phyloP scores from a whole-genome alignment of 192 early-diverging fungal genomes.

The Geranomyces michiganensis region DNA sequence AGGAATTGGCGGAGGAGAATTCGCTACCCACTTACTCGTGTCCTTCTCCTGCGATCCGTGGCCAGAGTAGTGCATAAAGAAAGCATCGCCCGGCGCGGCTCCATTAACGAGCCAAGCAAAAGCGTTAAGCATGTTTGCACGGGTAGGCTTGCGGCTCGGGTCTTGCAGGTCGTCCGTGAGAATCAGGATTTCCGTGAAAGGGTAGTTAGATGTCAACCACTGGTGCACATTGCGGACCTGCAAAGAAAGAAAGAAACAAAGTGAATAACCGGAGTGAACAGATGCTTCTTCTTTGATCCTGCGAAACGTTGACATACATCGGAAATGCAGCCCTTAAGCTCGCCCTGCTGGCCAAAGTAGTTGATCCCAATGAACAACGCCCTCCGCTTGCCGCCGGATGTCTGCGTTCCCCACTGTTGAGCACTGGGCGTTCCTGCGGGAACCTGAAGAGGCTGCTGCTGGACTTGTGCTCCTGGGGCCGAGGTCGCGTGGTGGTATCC shows the following conservation, averaged over 20 bases:
- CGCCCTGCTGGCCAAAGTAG: constrained; percentile 39
- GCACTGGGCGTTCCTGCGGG: constrained; percentile 22
- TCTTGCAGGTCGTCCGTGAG: constrained; percentile 51
- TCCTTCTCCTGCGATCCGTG: constrained; percentile 50
- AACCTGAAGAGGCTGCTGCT: constrained; percentile 31
- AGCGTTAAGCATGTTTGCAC: constrained; percentile 46
- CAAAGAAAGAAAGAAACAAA: background rate
- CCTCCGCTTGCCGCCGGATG: constrained; percentile 26
- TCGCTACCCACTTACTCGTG: constrained; percentile 8
- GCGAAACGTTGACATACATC: too few relatives aligned
- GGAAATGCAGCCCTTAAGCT: constrained; percentile 49
- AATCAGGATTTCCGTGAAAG: constrained; percentile 35
- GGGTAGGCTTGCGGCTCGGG: constrained; percentile 40
- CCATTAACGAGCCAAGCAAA: constrained; percentile 48
- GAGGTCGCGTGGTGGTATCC: constrained; percentile 26
- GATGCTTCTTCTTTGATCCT: too few relatives aligned
- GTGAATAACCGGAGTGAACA: too few relatives aligned
- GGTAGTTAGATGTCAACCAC: constrained; percentile 42
- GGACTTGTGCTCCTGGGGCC: background rate
- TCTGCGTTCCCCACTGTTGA: constrained; percentile 30
- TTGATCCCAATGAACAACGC: constrained; percentile 57
- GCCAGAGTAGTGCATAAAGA: constrained; percentile 58
- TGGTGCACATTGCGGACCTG: constrained; percentile 42
- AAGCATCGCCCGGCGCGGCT: constrained; percentile 46
- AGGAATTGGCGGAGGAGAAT: background rate